Percentiles rank a stretch among this genome's conserved stretches.
phyloP scores from a whole-genome alignment of 495 filamentous ascomycete genomes.

The Penicillium lagena region DNA sequence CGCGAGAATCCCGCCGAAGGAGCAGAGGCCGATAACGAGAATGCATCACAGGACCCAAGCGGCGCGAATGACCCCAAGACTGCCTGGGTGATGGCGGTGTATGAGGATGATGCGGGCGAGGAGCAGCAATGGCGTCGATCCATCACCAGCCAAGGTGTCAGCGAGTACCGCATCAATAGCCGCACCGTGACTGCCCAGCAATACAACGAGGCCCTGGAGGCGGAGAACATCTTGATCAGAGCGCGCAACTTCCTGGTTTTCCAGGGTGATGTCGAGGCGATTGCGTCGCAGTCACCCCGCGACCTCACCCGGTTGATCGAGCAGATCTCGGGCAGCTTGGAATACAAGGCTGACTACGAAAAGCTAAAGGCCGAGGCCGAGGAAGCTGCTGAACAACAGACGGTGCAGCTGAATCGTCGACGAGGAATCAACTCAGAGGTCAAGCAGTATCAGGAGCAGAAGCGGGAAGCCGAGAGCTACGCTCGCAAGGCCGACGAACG shows the following conservation, averaged over 20 bases:
- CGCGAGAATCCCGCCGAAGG: constrained; percentile 47
- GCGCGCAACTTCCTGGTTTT: constrained; percentile 97
- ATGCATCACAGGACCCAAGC: constrained; percentile 42
- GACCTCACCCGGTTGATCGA: constrained; percentile 95
- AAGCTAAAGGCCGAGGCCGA: constrained; percentile 76
- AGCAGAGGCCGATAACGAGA: constrained; percentile 25
- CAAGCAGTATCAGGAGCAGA: constrained; percentile 95
- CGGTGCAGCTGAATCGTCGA: constrained; percentile 76
- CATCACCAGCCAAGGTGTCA: constrained; percentile 80
- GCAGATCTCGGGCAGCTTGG: constrained; percentile 93
- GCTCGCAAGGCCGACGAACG: constrained; percentile 81
- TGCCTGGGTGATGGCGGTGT: constrained; percentile 98
- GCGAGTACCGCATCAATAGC: constrained; percentile 97
- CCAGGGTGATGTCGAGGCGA: constrained; percentile 97
- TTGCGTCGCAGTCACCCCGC: constrained; percentile 85
- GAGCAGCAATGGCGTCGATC: constrained; percentile 93
- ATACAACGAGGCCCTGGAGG: constrained; percentile 90
- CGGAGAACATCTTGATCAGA: constrained; percentile 95
- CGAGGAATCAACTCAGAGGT: constrained; percentile 96
- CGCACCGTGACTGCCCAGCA: constrained; percentile 78
- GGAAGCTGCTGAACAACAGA: constrained; percentile 81
- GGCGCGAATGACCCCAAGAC: constrained; percentile 73
- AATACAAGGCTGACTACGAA: constrained; percentile 95
- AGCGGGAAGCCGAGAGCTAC: constrained; percentile 90
- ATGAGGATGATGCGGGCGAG: constrained; percentile 94